phyloP scores from a whole-genome alignment of 2,329 filamentous ascomycete species.

The Ceratocystis cubensis region DNA sequence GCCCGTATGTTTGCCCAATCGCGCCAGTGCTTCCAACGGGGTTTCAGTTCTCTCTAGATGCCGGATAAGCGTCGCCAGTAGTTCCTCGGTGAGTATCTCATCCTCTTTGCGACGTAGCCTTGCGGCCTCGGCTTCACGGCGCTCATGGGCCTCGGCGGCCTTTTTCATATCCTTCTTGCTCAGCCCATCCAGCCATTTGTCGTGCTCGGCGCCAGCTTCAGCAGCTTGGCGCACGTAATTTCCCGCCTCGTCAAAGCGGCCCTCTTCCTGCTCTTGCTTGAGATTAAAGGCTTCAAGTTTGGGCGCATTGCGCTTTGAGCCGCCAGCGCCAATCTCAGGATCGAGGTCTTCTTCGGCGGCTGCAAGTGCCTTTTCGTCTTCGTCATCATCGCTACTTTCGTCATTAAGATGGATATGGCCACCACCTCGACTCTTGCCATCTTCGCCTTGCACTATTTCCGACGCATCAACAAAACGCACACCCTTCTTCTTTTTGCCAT shows the following conservation, averaged over 20 bases:
- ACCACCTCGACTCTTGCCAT: conserved; percentile 57
- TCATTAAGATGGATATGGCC: conserved; percentile 54
- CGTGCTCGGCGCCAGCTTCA: conserved; percentile 82
- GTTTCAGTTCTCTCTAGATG: conserved; percentile 72
- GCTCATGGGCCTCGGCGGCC: conserved; percentile 77
- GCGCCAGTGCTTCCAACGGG: conserved; percentile 70
- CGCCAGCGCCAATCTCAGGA: conserved; percentile 78
- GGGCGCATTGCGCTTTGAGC: conserved; percentile 83
- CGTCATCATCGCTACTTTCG: conserved; percentile 46
- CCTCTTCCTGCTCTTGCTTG: conserved; percentile 78
- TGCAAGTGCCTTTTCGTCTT: conserved; percentile 57
- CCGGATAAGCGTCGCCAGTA: conserved; percentile 60
- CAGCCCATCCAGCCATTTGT: conserved; percentile 82
- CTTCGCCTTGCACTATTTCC: conserved; percentile 63
- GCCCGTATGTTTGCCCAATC: conserved; percentile 57
- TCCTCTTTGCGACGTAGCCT: conserved; percentile 64
- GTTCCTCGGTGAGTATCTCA: conserved; percentile 56
- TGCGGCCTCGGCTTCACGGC: conserved; percentile 63
- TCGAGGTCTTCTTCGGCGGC: conserved; percentile 66
- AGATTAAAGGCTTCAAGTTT: conserved; percentile 96
- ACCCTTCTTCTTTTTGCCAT: conserved; percentile 49
- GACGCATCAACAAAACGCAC: conserved; percentile 47
- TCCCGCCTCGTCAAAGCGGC: conserved; percentile 76
- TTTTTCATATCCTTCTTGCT: conserved; percentile 88
- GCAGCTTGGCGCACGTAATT: conserved; percentile 83